Evolutionary conservation across 2,329 filamentous ascomycete genomes (phyloP), one percentile per base, ranked within the genome.

Genomic region (Leptographium flavum): DNA sequence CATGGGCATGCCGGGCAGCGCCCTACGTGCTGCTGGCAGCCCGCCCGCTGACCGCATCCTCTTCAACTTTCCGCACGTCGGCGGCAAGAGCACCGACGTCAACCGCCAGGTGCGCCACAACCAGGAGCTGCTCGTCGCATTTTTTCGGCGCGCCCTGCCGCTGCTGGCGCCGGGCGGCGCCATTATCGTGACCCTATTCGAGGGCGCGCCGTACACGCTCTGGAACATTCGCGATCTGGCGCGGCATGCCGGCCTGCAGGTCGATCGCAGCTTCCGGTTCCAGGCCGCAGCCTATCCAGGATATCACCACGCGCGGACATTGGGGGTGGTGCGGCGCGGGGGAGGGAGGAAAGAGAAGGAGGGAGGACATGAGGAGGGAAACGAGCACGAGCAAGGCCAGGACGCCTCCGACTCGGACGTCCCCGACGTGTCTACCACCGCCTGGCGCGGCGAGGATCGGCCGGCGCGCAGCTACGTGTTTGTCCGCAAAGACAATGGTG

Each of bases 51-150:
- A 94, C 60, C 74, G 78, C 46, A 81, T 96, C 50, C 71, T 90
- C 53, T 98, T 96, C 76, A 94, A 95, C 69, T 98, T 98, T 63
- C 92, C 92, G 31, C 92, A 98, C 66, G 83, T 93, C 4, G 92
- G 92, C 51, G 92, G 92, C 39, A 81, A 93, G 56, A 83, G 78
- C 52, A 96, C 83, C 54, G 88, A 96, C 65, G 83, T 95, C 46
- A 95, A 95, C 66, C 74, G 92, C 31, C 92, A 98, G 64, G 87
- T 95, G 14, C 79, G 92, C 46, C 78, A 85, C 60, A 96, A 98
- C 65, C 88, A 94, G 63, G 78, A 83, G 56, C 69, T 87, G 42
- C 70, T 87, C 31, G 79, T 84, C 14, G 66, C 69, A 37, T 85
- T 85, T 64, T 86, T 87, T 64, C 59, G 61, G 48, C 63, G 68